phyloP scores from a whole-genome alignment of 306 rosid genomes.

The Dicorynia guianensis region DNA sequence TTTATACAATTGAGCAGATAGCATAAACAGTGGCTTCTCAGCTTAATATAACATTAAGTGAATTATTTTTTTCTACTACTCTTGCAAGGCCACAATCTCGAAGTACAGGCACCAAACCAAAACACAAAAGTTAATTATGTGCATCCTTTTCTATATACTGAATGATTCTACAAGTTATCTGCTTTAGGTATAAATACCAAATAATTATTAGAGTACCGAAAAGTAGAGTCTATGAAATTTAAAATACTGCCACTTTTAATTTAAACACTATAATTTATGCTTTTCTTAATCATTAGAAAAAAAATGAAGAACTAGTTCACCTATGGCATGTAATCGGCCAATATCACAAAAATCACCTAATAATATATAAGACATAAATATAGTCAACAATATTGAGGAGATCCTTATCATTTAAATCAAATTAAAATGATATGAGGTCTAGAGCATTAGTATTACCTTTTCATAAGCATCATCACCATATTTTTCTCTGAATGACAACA shows the following conservation, averaged over 20 bases:
- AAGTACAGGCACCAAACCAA: conserved; percentile 19
- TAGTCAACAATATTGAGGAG: background rate
- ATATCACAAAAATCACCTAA: conserved; percentile 17
- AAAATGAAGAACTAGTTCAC: background rate
- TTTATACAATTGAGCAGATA: too few relatives aligned
- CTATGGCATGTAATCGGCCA: background rate
- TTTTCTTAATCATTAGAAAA: background rate
- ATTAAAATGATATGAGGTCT: background rate
- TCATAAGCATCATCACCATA: conserved; percentile 75
- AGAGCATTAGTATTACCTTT: conserved; percentile 50
- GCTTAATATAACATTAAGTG: background rate
- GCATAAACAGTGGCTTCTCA: too few relatives aligned
- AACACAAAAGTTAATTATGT: background rate
- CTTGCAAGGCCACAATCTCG: conserved; percentile 9
- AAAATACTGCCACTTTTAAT: background rate
- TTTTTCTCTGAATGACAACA: conserved; percentile 61
- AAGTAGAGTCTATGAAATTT: background rate
- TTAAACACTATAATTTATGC: background rate
- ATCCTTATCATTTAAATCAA: background rate
- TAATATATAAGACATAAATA: background rate
- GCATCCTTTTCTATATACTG: background rate
- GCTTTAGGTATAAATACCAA: background rate
- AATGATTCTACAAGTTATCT: background rate
- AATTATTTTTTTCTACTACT: conserved; percentile 22
- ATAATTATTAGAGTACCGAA: background rate